Evolutionary conservation across 768 basidiomycete species (phyloP).

Genomic region (Rhodotorula kratochvilovae): DNA sequence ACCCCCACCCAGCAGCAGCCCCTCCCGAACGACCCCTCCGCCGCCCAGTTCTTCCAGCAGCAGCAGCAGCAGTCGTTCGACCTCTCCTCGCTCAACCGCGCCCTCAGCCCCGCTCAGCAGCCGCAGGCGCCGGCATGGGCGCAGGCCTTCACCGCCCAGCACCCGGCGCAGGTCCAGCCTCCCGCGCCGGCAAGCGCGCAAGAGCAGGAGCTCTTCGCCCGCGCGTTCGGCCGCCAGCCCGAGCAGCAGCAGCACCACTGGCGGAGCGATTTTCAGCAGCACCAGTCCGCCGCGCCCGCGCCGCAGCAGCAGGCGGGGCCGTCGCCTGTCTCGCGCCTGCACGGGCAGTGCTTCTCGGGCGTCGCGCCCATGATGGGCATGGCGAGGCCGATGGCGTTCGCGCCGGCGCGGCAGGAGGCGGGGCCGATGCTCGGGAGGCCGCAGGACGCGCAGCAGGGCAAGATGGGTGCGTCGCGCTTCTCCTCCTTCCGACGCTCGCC

Average conservation of each 20-base stretch:
- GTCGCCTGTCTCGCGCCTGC: slow-evolving; percentile 6
- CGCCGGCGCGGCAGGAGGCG: not conserved
- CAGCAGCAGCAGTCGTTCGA: slow-evolving; percentile 25
- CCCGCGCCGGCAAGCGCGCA: not conserved
- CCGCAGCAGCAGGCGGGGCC: not conserved
- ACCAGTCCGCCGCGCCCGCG: not conserved
- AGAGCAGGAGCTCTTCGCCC: slow-evolving; percentile 24
- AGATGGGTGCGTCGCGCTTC: not conserved
- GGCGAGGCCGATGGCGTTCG: not conserved
- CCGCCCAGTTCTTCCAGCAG: slow-evolving; percentile 16
- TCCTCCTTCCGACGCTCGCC: no score
- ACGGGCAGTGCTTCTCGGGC: slow-evolving; percentile 5
- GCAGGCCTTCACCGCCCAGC: slow-evolving; percentile 23
- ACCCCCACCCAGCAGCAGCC: not conserved
- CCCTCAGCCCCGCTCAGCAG: slow-evolving; percentile 11
- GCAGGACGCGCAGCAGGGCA: not conserved
- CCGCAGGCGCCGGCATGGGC: slow-evolving; percentile 34
- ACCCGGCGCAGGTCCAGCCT: not conserved
- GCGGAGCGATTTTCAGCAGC: not conserved
- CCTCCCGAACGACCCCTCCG: slow-evolving; percentile 1
- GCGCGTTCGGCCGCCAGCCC: slow-evolving; percentile 9
- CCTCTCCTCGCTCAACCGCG: slow-evolving; percentile 26
- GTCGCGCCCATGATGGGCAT: not conserved
- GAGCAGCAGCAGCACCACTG: not conserved
- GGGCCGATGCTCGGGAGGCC: not conserved